Evolutionary conservation across 2,329 filamentous ascomycete species (phyloP).

Genomic region (Fusarium begoniae): DNA sequence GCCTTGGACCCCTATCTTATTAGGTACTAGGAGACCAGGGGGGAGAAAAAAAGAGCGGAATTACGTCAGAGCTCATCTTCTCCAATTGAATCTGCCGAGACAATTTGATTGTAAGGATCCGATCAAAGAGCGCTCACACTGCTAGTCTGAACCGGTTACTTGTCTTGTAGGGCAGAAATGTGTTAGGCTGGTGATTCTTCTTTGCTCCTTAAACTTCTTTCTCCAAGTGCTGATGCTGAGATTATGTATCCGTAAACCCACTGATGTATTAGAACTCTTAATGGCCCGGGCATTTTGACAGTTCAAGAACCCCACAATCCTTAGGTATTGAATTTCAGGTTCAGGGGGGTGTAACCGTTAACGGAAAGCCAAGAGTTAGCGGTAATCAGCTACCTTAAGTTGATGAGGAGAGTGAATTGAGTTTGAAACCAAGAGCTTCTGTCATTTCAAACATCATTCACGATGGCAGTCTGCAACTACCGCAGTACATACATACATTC

Average conservation of each 20-base stretch:
- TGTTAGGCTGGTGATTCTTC: background rate
- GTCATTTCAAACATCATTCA: background rate
- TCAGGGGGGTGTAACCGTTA: slow-evolving; percentile 14
- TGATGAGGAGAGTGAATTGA: background rate
- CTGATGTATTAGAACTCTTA: background rate
- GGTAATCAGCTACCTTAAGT: background rate
- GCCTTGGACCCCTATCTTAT: slow-evolving; percentile 13
- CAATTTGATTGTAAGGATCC: background rate
- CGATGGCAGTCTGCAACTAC: background rate
- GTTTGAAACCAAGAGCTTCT: background rate
- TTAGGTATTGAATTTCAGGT: slow-evolving; percentile 15
- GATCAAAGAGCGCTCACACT: background rate
- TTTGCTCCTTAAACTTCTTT: background rate
- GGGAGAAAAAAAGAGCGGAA: background rate
- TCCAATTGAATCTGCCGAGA: background rate
- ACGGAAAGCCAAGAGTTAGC: background rate
- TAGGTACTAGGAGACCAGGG: background rate
- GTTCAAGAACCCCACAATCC: slow-evolving; percentile 10
- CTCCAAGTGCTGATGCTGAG: background rate
- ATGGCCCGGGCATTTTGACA: background rate
- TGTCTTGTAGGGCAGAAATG: background rate
- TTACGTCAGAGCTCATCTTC: slow-evolving; percentile 28
- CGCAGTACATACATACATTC: background rate
- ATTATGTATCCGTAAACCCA: background rate
- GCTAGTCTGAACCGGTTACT: background rate